Evolutionary conservation across 164 flowering plant species (phyloP), one percentile per base, ranked within the genome.

Genomic region (Vitis cinerea): DNA sequence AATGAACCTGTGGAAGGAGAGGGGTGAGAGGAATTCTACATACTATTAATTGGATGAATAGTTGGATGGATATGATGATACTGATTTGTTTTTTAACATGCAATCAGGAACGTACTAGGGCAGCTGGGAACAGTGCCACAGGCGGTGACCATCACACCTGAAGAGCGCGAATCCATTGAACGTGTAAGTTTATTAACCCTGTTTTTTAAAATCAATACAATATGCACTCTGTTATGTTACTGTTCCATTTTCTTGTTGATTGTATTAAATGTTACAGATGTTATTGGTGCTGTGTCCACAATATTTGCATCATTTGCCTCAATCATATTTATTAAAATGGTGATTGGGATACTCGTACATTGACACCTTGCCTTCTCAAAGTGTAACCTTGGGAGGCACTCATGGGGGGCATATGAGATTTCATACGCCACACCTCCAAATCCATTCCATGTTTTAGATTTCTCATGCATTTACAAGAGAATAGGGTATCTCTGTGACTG

Each of bases 1-100:
- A 92, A 88, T 78, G 95, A 90, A 77, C 92, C 97, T 50, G 79
- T 79, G 66, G 94, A 88, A 74, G 90, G 89, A 23, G 93, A 81
- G 30, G 90, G 88, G 86, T 79, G 78, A 80, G 83, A 56, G 51
- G 30, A 51, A 17, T 65, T 4, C 63, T 15, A 27, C 51, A 2
- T 37, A 51, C 54, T 49, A 12, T 58, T 67, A 30, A 15, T 52
- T 30, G 4, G 1, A 4, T 37, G 56, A 16, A 7, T 68, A 10
- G 3, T 70, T 68, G 29, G 62, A 68, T 57, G 13, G 27, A 63
- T 37, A 9, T 31, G 62, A 9, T 31, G 62, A 52, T 71, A 37
- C 72, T 59, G 16, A 30, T 37, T 51, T 63, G 2, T 44, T 57
- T 44, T 57, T 15, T 23, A 57, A 31, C 60, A 58, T 76, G 50